phyloP scores from a whole-genome alignment of 768 basidiomycete species.

The Tephrocybe sp. region DNA sequence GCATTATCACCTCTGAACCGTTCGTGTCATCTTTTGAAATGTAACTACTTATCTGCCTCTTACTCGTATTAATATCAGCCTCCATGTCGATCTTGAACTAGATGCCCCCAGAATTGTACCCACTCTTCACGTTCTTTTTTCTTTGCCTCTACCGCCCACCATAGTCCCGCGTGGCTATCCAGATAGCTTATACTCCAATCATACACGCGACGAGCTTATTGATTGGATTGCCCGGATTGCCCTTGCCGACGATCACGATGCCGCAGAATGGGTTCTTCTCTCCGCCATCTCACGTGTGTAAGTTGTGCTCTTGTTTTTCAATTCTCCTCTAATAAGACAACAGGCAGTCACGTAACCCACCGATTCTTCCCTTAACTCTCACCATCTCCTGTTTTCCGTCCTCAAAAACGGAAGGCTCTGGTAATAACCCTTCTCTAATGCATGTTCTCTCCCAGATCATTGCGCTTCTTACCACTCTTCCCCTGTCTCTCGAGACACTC shows the following conservation, averaged over 20 bases:
- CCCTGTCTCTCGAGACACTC: conserved; percentile 59
- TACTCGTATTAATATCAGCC: conserved; percentile 21
- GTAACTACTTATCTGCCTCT: not conserved
- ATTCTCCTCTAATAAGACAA: not conserved
- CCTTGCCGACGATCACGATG: conserved; percentile 62
- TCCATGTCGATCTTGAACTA: conserved; percentile 40
- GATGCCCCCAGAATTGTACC: conserved; percentile 41
- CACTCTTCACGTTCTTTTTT: conserved; percentile 69
- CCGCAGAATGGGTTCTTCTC: conserved; percentile 76
- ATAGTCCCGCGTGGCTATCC: conserved; percentile 40
- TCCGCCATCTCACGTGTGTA: conserved; percentile 61
- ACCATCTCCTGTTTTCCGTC: conserved; percentile 63
- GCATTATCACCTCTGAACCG: conserved; percentile 68
- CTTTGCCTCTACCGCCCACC: conserved; percentile 34
- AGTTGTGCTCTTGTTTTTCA: conserved; percentile 22
- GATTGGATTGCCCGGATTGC: conserved; percentile 72
- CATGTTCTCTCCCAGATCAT: conserved; percentile 56
- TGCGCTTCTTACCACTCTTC: conserved; percentile 51
- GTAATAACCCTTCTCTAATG: conserved; percentile 44
- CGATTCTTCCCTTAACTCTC: conserved; percentile 65
- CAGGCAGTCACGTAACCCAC: conserved; percentile 66
- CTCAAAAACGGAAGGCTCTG: conserved; percentile 10
- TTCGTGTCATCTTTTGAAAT: conserved; percentile 29
- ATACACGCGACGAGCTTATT: conserved; percentile 53
- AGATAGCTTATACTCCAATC: conserved; percentile 10